These are phyloP conservation scores for Backusella macrospora DNA, from an alignment of 192 early-diverging fungal species.

Conservation along the genomic window DNA sequence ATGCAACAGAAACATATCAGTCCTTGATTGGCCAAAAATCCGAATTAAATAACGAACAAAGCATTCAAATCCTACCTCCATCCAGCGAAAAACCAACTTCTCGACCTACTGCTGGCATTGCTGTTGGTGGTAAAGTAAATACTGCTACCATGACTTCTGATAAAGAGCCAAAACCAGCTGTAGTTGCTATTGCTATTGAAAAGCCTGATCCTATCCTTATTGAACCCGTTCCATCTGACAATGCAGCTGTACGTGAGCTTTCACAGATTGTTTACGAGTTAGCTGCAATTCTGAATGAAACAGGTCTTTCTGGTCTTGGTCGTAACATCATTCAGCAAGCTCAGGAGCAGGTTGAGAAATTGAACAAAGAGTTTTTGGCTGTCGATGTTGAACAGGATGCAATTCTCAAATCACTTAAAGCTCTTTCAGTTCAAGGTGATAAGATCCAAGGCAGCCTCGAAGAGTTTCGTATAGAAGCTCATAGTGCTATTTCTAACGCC, in stretches of 20 bases:
- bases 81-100: neutral
- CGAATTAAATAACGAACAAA: constrained; percentile 13
- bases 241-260: constrained; percentile 38
- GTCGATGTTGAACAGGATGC: constrained; percentile 48
- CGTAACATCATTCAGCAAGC: constrained; percentile 63
- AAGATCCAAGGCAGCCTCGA: constrained; percentile 59
- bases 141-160: constrained; percentile 12
- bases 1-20: constrained; percentile 32
- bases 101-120: neutral
- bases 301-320: constrained; percentile 50
- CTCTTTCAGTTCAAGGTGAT: constrained; percentile 47
- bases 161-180: neutral
- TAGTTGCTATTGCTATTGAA: constrained; percentile 21
- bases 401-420: constrained; percentile 27
- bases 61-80: neutral
- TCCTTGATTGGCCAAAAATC: constrained; percentile 36
- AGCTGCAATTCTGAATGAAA: constrained; percentile 37
- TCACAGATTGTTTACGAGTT: constrained; percentile 42
- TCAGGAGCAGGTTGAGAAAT: constrained; percentile 52
- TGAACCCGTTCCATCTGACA: constrained; percentile 35
- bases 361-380: constrained; percentile 52
- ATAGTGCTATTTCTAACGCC: constrained; percentile 50
- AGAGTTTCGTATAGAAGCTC: constrained; percentile 60
- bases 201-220: constrained; percentile 34
- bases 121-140: neutral